phyloP scores from a whole-genome alignment of 129 eudicot species.

The Artemisia annua region DNA sequence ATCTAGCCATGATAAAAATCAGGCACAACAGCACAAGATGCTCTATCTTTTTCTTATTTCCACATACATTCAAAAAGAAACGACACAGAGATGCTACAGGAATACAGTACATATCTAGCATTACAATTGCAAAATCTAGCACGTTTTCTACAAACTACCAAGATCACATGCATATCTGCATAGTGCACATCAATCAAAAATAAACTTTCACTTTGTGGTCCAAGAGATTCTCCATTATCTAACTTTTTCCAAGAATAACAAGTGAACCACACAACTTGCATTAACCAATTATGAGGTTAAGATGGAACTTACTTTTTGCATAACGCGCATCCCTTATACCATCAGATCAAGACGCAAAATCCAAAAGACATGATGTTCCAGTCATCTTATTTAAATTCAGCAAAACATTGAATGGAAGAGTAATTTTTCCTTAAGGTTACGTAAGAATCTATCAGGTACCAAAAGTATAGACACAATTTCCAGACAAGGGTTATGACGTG shows the following conservation, averaged over 20 bases:
- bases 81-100: constrained; percentile 5
- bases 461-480: background rate
- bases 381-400: constrained; percentile 25
- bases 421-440: constrained; percentile 8
- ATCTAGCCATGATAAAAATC: constrained; percentile 18
- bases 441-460: constrained; percentile 18
- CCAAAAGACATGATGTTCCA: constrained; percentile 10
- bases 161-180: constrained; percentile 1
- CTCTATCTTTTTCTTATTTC: constrained; percentile 22
- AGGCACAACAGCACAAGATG: constrained; percentile 22
- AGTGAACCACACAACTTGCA: constrained; percentile 13
- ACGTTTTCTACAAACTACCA: constrained; percentile 16
- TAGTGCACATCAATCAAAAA: background rate
- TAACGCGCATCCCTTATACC: constrained; percentile 24
- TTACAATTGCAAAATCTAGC: background rate
- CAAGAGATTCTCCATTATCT: constrained; percentile 20
- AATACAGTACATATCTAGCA: background rate
- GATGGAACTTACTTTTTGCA: constrained; percentile 21
- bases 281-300: background rate
- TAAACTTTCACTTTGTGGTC: constrained; percentile 18
- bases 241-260: constrained; percentile 12
- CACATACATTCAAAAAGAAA: constrained; percentile 20
- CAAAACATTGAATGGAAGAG: background rate
- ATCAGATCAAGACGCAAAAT: constrained; percentile 28
- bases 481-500: background rate